Evolutionary conservation across 805 yeast genomes (phyloP), one percentile per base, ranked within the genome.

Genomic region (Wickerhamiella qilinensis): DNA sequence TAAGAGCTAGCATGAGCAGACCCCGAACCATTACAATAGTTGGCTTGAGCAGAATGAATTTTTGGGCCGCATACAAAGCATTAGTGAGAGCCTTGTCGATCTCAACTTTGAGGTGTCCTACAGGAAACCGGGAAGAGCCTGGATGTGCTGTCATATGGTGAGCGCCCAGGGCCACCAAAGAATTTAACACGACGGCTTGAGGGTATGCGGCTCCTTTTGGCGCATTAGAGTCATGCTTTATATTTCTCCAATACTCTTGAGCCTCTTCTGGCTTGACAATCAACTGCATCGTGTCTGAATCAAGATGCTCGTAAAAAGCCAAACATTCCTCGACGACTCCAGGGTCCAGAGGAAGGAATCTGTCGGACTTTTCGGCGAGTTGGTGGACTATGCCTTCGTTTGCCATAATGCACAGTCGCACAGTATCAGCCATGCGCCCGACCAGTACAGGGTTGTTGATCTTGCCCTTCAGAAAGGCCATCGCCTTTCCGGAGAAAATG

Each of bases 11-110:
- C 34, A 77, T 51, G 19, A 75, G 47, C 19, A 77, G 44, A 8
- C 74, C 55, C 8, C 56, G 0, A 69, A 37, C 9, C 76, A 77
- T 43, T 70, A 77, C 45, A 71, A 66, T 27, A 66, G 49, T 2
- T 69, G 57, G 4, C 67, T 54, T 6, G 46, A 70, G 73, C 46
- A 67, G 25, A n/a, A 20, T 4, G 11, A 20, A 16, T 8, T 16
- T 24, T 11, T 19, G 25, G 12, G 35, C 35, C 6, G 25, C 24
- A 7, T 17, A 4, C 17, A 32, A 4, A 20, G 16, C 24, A 12
- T 14, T 6, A 15, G 76, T 49, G 71, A 76, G 47, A 55, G 69
- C 19, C 74, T 51, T 0, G 75, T 55, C 46, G 67, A 67, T 14
- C 53, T 47, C 5, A 62, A 48, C 42, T 60, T 52, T 2, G 47